Base-by-base conservation (phyloP, 2,329 filamentous ascomycete genomes). In the Penicillium brevicompactum region DNA sequence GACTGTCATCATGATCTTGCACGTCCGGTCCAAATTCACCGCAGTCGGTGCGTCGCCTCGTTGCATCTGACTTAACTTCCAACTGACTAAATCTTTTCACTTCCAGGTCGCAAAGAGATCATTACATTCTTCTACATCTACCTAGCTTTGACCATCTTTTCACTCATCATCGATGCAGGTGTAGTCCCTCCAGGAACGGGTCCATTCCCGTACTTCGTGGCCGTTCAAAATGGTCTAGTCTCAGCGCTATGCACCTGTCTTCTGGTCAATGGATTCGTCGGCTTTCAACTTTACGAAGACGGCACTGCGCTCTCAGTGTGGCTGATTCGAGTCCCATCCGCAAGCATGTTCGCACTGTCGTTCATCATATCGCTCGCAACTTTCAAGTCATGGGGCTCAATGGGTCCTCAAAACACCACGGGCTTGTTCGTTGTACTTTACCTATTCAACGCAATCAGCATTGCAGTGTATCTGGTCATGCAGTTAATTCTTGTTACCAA, bases 61-160 rank as follows among this genome's bases (percentile, higher is more conserved):
- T 27, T 14, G 18, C 9, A 18, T 37, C 24, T 14, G 49, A 16
- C 27, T 10, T 27, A 16, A 30, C 46, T 27, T 37, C 49, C 47
- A 41, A 30, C 13, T 53, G 46, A 46, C 56, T 61, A 53, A 53
- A 63, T 38, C 2, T 21, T 22, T 50, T 45, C 51, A 16, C 43
- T 53, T 45, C 42, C 49, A 87, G 85, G 85, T 59, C 84, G 85
- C 63, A 87, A 87, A 74, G 85, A 87, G 67, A 87, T 88, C 68
- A 89, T 91, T 48, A 90, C 89, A 46, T 97, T 99, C 82, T 99
- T 99, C 82, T 97, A 97, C 80, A 82, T 96, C 61, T 99, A 96
- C 80, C 89, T 96, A 82, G 81, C 93, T 37, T 84, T 97, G 49
- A 96, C 92, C 24, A 88, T 94, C 74, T 82, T 89, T 69, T 97